These are phyloP conservation scores for Coniosporium apollinis DNA, from an alignment of 495 filamentous ascomycete species.

Conservation along the genomic window DNA sequence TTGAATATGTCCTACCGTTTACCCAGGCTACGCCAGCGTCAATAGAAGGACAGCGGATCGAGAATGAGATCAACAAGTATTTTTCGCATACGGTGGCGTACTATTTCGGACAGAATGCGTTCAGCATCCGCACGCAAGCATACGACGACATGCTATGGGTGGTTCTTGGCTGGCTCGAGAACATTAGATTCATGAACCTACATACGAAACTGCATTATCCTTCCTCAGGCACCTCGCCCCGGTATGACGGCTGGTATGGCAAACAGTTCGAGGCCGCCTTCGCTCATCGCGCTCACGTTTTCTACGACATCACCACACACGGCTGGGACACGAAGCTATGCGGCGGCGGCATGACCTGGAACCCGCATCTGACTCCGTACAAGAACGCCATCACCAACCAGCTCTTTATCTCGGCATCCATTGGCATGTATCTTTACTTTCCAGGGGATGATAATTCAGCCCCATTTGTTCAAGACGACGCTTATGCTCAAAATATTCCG, in stretches of 20 bases:
- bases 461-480: constrained; percentile 35
- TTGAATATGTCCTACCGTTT: constrained; percentile 16
- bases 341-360: constrained; percentile 88
- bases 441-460: constrained; percentile 59
- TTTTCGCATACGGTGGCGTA: constrained; percentile 58
- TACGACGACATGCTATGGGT: constrained; percentile 98
- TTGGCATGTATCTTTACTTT: constrained; percentile 83
- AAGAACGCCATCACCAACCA: constrained; percentile 98
- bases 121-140: constrained; percentile 59
- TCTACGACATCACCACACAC: constrained; percentile 62
- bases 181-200: constrained; percentile 52
- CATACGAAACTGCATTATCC: constrained; percentile 31
- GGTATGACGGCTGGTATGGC: constrained; percentile 46
- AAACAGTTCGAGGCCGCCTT: constrained; percentile 60
- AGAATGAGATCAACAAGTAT: constrained; percentile 69
- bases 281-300: constrained; percentile 72
- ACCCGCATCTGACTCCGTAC: constrained; percentile 63
- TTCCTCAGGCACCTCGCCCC: neutral
- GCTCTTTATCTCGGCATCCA: constrained; percentile 66
- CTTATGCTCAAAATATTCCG: constrained; percentile 2
- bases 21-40: constrained; percentile 10
- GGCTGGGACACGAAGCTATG: constrained; percentile 80
- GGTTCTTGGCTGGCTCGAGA: constrained; percentile 80
- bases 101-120: constrained; percentile 77
- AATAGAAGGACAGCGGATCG: constrained; percentile 28